These are phyloP conservation scores for Lenzites betulinus DNA, from an alignment of 768 basidiomycete genomes.

Conservation along the genomic window DNA sequence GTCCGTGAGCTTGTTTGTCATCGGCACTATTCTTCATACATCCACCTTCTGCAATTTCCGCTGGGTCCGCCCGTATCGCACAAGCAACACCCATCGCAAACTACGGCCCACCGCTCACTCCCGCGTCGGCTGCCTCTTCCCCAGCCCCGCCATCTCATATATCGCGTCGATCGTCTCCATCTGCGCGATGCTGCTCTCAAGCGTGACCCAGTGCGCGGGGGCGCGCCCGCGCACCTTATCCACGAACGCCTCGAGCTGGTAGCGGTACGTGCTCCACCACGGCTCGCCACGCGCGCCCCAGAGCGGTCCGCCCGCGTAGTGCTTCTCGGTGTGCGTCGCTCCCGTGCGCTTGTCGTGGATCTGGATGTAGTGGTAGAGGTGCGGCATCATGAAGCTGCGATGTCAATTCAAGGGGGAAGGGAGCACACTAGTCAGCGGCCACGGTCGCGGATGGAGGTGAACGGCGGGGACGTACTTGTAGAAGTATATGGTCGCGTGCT, in stretches of 20 bases:
- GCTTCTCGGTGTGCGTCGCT: constrained; percentile 45
- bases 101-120: too few relatives aligned
- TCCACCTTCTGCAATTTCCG: too few relatives aligned
- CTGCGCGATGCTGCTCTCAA: constrained; percentile 55
- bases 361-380: constrained; percentile 31
- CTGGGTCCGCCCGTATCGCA: too few relatives aligned
- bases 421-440: too few relatives aligned
- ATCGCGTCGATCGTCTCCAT: constrained; percentile 61
- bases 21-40: too few relatives aligned
- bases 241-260: constrained; percentile 64
- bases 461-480: constrained; percentile 12
- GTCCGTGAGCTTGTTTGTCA: too few relatives aligned
- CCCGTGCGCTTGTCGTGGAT: constrained; percentile 30
- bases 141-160: constrained; percentile 43
- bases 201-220: constrained; percentile 55
- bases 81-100: too few relatives aligned
- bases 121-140: background rate
- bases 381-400: constrained; percentile 26
- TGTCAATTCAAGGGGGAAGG: background rate
- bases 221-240: constrained; percentile 54
- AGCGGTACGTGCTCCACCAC: constrained; percentile 54
- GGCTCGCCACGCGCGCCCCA: constrained; percentile 46
- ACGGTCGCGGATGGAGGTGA: too few relatives aligned
- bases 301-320: constrained; percentile 33
- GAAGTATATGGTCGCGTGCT: constrained; percentile 17